Base-by-base conservation (phyloP, 225 moss, liverwort and hornwort genomes). In the Polytrichum formosum region DNA sequence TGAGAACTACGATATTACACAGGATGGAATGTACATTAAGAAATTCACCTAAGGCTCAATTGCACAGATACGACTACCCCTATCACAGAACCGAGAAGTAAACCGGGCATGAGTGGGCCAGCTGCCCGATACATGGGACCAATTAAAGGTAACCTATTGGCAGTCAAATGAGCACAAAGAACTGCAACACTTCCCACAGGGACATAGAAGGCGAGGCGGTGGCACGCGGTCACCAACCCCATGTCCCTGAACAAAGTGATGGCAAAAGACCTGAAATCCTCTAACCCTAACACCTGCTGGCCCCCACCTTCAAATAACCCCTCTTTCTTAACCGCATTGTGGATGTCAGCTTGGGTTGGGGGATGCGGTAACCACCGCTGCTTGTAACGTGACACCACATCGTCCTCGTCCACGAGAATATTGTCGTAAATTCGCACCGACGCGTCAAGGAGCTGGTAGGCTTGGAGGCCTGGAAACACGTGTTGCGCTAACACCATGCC, bases 361-460 rank as follows among this genome's bases (percentile, higher is more conserved):
- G 86, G 62, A 7, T 87, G 74, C 25, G 91, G 95, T 53, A 95
- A 88, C 82, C 81, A 91, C 54, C 88, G 79, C 66, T 81, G 66
- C 70, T 84, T 92, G 76, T 85, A 92, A 6, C 76, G 81, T 2
- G 79, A 72, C 0, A 90, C 67, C 18, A 73, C 72, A 56, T 85
- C 87, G 23, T 79, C 86, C 22, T 54, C 65, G 5, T 82, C 86
- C 37, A 55, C 6, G 5, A 53, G 65, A 26, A 95, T 82, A 77
- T 92, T 95, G 66, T 86, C 77, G 56, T 92, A 92, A 17, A 92
- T 75, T 53, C 74, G 80, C 16, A 37, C 68, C n/a, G 86, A 84
- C 2, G 91, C 95, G 64, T 91, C 88, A 0, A 83, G 67, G 30
- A 95, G 92, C 66, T 95, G 95, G 73, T 92, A 95, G n/a, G 80